These are phyloP conservation scores for Sporobolomyces phaffii DNA, from an alignment of 768 basidiomycete species.

Conservation along the genomic window DNA sequence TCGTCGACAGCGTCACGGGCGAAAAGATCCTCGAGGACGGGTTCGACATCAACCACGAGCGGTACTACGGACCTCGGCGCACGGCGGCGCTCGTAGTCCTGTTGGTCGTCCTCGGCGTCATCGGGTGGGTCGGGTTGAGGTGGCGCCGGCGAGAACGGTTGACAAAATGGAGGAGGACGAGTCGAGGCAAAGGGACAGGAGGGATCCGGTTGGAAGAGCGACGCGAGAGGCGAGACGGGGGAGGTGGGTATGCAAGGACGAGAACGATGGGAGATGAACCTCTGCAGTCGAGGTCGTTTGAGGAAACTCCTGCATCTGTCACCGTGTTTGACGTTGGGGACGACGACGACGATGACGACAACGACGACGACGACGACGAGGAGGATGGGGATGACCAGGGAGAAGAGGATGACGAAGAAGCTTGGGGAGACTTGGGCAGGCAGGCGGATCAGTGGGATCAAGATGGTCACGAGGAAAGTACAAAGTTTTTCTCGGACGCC, in stretches of 20 bases:
- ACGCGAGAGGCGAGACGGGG: background rate
- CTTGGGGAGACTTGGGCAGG: slow-evolving; percentile 18
- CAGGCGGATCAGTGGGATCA: background rate
- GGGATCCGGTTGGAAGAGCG: background rate
- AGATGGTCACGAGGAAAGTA: background rate
- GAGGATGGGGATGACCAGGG: slow-evolving; percentile 16
- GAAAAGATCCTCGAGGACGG: slow-evolving; percentile 23
- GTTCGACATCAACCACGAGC: slow-evolving; percentile 40
- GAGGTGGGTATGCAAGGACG: background rate
- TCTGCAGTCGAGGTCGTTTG: background rate
- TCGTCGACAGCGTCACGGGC: background rate
- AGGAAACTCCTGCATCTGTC: slow-evolving; percentile 9
- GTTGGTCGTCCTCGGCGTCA: slow-evolving; percentile 21
- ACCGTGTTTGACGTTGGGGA: slow-evolving; percentile 36
- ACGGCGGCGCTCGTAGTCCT: slow-evolving; percentile 39
- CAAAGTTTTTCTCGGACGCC: background rate
- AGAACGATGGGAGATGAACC: background rate
- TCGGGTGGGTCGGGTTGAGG: slow-evolving; percentile 19
- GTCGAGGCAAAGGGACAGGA: slow-evolving; percentile 20
- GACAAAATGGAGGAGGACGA: background rate
- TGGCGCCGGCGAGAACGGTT: slow-evolving; percentile 12
- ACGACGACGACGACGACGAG: slow-evolving; percentile 12
- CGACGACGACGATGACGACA: slow-evolving; percentile 24
- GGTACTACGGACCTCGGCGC: slow-evolving; percentile 40
- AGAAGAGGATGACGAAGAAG: slow-evolving; percentile 14